Evolutionary conservation across 257 asterid species (phyloP).

Genomic region (Gynochthodes officinalis): DNA sequence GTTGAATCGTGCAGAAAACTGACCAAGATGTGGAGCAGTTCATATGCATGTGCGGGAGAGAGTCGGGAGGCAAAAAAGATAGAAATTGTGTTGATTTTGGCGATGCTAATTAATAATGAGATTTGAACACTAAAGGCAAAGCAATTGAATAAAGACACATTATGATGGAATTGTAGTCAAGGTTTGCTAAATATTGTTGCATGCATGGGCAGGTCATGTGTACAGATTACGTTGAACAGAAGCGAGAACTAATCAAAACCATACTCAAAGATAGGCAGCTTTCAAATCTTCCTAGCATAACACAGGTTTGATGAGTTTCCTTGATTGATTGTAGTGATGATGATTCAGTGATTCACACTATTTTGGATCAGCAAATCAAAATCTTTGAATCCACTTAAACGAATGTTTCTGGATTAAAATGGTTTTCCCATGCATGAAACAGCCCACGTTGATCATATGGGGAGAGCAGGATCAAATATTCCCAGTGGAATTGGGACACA

Average conservation of each 20-base stretch:
- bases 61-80: too few relatives aligned
- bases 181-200: too few relatives aligned
- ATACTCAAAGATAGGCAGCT: constrained; percentile 58
- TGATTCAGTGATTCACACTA: too few relatives aligned
- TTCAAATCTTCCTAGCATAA: constrained; percentile 49
- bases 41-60: too few relatives aligned
- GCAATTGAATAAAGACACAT: neutral
- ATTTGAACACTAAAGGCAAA: too few relatives aligned
- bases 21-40: neutral
- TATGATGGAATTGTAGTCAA: too few relatives aligned
- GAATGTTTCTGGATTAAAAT: constrained; percentile 1
- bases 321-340: too few relatives aligned
- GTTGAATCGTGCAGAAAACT: neutral
- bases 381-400: too few relatives aligned
- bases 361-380: too few relatives aligned
- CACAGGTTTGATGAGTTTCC: constrained; percentile 42
- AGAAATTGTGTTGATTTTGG: too few relatives aligned
- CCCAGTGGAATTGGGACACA: constrained; percentile 70
- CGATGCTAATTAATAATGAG: too few relatives aligned
- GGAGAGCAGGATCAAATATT: constrained; percentile 79
- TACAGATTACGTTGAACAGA: constrained; percentile 50
- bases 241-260: constrained; percentile 67
- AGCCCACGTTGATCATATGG: constrained; percentile 84
- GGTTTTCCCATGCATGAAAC: constrained; percentile 13
- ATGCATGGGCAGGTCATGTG: constrained; percentile 57